Conservation (phyloP, 2,329 filamentous ascomycete genomes). For the Diaporthe caulivora region DNA sequence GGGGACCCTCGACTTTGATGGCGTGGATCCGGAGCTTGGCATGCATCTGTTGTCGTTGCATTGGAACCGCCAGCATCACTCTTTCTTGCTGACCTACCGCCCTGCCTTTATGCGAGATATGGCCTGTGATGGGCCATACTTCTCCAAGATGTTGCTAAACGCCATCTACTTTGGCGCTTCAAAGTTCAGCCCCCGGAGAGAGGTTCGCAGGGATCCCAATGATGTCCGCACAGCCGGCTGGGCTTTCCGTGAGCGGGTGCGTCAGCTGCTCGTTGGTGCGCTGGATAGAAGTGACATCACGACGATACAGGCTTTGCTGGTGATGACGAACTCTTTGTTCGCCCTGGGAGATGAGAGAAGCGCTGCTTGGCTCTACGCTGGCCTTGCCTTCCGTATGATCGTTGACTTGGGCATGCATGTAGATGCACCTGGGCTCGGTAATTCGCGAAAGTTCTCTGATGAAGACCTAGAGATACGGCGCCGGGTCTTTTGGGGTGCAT, state of each 20-base stretch:
- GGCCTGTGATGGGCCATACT: constrained; percentile 67
- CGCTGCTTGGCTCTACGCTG: constrained; percentile 6
- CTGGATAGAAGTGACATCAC: constrained; percentile 8
- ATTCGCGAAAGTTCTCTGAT: constrained; percentile 9
- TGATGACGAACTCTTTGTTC: constrained; percentile 10
- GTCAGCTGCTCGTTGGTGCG: background rate
- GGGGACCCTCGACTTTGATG: constrained; percentile 66
- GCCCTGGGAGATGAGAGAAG: constrained; percentile 10
- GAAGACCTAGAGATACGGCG: constrained; percentile 42
- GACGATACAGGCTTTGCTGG: constrained; percentile 9
- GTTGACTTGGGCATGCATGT: constrained; percentile 42
- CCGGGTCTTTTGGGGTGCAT: constrained; percentile 42
- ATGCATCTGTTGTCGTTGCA: constrained; percentile 64
- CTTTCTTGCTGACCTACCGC: constrained; percentile 62
- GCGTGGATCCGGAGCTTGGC: constrained; percentile 63
- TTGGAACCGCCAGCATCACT: constrained; percentile 66
- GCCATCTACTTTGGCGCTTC: constrained; percentile 40
- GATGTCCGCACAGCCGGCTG: constrained; percentile 13
- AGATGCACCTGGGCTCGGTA: constrained; percentile 41
- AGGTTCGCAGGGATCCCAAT: constrained; percentile 1
- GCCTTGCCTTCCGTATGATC: constrained; percentile 38
- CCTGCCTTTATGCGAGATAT: constrained; percentile 66
- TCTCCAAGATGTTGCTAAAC: constrained; percentile 55
- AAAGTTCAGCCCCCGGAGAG: constrained; percentile 3
- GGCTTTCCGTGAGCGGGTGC: background rate